Evolutionary conservation across 2,329 filamentous ascomycete genomes (phyloP).

Genomic region (Colletotrichum limetticola): DNA sequence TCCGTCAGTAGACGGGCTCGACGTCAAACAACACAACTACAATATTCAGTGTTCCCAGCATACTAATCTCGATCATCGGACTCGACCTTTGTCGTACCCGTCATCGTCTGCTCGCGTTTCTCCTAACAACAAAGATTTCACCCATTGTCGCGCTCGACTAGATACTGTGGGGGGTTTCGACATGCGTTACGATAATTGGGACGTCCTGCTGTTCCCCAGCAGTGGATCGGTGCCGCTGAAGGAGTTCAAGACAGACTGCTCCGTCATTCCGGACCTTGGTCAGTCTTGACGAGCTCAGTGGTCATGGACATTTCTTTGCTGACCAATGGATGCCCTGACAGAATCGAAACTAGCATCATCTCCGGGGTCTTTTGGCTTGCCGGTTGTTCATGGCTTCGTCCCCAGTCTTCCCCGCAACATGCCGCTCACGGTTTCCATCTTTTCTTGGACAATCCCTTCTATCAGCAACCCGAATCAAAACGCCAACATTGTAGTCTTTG

Average conservation of each 20-base stretch:
- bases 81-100: not conserved
- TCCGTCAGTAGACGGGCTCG: not conserved
- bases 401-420: constrained; percentile 68
- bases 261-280: constrained; percentile 68
- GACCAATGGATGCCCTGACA: constrained; percentile 37
- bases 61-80: not conserved
- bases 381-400: constrained; percentile 77
- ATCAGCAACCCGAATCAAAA: constrained; percentile 67
- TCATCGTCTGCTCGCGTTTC: not conserved
- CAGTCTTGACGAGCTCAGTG: constrained; percentile 28
- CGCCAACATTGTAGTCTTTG: constrained; percentile 68
- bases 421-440: constrained; percentile 78
- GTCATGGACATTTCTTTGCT: not conserved
- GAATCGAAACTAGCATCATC: constrained; percentile 63
- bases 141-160: not conserved
- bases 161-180: constrained; percentile 40
- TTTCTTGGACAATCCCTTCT: constrained; percentile 75
- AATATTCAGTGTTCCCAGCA: not conserved
- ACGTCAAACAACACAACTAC: not conserved
- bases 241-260: constrained; percentile 85
- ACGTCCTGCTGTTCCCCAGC: constrained; percentile 81
- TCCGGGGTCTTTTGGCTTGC: constrained; percentile 59
- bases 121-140: not conserved
- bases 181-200: constrained; percentile 91
- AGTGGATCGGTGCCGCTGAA: constrained; percentile 76